Base-by-base conservation (phyloP, 495 filamentous ascomycete species). In the Hyaloscypha variabilis region DNA sequence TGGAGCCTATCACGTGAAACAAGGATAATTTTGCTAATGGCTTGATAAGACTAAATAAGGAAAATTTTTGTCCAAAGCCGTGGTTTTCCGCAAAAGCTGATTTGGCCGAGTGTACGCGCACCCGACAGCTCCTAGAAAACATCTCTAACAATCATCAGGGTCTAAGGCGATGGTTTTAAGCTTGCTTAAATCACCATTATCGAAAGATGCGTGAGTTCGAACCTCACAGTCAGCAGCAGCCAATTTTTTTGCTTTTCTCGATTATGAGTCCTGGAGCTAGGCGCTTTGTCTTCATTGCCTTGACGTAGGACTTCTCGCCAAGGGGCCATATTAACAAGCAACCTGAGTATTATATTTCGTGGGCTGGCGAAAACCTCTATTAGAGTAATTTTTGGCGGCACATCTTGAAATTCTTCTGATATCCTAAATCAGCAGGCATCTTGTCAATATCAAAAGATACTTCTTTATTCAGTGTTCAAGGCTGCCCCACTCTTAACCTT, bases 161-260 rank as follows among this genome's bases (percentile, higher is more conserved):
- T 77, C 61, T 76, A 78, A 80, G 77, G 77, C 77, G 75, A 72
- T 73, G 76, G 75, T 75, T 76, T 77, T 76, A 76, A 78, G 73
- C 51, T 30, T 28, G 39, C 61, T 65, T 61, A 58, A 53, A 61
- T 57, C 73, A 76, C 72, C 75, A 69, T 69, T 78, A 72, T 73
- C 73, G 74, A 72, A 73, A 77, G 72, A 74, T 73, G 75, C 75
- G 75, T 74, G 74, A 68, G 77, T 77, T 79, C 76, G 77, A 78
- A 78, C 73, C 76, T 71, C 77, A 72, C 76, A 71, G 74, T 42
- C 23, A 49, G 62, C 30, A 59, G 14, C 21, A 19, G 19, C 25
- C 46, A 46, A 6, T 25, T 59, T 25, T 25, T 46, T 59, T 46
- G 31, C 3, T 30, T n/a, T n/a, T n/a, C n/a, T n/a, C n/a, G n/a